A percentile compares a stretch with the other conserved stretches of the same genome.
Evolutionary conservation across 768 basidiomycete species (phyloP).

Genomic region (Pleurotus sapidus): DNA sequence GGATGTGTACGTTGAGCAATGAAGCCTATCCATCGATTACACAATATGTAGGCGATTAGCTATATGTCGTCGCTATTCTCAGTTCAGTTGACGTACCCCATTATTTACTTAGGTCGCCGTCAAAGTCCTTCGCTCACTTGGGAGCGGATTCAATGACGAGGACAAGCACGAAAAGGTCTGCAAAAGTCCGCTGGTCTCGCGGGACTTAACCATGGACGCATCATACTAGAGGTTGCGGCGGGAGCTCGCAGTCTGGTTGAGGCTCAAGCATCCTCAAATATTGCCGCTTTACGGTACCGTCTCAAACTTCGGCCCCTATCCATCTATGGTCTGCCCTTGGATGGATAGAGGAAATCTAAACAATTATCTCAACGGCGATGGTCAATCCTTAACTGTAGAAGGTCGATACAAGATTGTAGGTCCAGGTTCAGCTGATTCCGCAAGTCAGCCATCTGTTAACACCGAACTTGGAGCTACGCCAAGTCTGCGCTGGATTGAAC

Average conservation of each 20-base stretch:
- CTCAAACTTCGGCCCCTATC: slow-evolving; percentile 1
- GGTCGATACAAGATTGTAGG: neutral
- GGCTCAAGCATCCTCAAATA: neutral
- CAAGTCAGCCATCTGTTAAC: neutral
- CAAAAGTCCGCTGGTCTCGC: too few species aligned
- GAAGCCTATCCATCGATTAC: too few species aligned
- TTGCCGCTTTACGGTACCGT: neutral
- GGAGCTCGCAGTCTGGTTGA: neutral
- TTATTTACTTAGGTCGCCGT: slow-evolving; percentile 1
- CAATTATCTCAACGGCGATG: neutral
- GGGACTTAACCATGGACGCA: neutral
- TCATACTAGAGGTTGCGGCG: neutral
- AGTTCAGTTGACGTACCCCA: too few species aligned
- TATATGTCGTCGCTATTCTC: too few species aligned
- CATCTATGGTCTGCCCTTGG: slow-evolving; percentile 9
- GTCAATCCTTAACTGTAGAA: neutral
- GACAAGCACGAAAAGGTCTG: neutral
- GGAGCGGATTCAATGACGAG: neutral
- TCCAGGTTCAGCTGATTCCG: neutral
- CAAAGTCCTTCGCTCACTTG: neutral
- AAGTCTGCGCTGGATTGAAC: neutral
- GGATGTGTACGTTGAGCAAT: slow-evolving; percentile 1
- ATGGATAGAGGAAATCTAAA: slow-evolving; percentile 5
- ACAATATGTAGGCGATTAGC: too few species aligned
- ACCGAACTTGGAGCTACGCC: neutral